Conservation (phyloP, 1,284 basidiomycete genomes). For the Apiotrichum montevideense region DNA sequence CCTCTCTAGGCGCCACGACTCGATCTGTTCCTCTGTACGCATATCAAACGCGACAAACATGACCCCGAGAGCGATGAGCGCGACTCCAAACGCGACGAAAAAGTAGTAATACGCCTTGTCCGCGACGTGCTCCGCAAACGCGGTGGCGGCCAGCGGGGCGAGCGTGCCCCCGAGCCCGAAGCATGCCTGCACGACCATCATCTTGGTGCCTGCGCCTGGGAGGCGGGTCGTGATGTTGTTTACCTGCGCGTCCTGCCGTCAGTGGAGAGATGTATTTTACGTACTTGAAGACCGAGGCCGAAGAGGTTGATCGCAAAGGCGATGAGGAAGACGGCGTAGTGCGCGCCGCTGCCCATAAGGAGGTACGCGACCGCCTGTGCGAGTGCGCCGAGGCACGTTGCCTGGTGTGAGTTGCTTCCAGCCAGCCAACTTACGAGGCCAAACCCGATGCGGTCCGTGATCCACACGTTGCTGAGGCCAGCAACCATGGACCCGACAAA, state of each 20-base stretch:
- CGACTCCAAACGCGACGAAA: conserved; percentile 14
- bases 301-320: conserved; percentile 13
- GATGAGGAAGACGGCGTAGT: conserved; percentile 12
- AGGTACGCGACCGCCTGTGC: conserved; percentile 4
- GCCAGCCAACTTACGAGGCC: conserved; percentile 51
- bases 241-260: conserved; percentile 14
- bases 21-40: conserved; percentile 18
- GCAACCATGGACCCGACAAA: conserved; percentile 11
- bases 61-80: conserved; percentile 1
- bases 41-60: conserved; percentile 15
- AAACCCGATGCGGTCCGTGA: conserved; percentile 57
- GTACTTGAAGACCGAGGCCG: conserved; percentile 9
- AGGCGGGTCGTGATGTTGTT: conserved; percentile 19
- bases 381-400: conserved; percentile 7
- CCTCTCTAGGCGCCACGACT: neutral
- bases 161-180: conserved; percentile 56
- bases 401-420: neutral
- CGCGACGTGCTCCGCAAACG: conserved; percentile 48
- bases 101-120: conserved; percentile 10
- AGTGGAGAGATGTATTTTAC: neutral
- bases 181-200: conserved; percentile 20
- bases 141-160: conserved; percentile 59
- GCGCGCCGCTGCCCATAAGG: conserved; percentile 9
- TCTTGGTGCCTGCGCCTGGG: conserved; percentile 13
- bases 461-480: conserved; percentile 49